Conservation (phyloP, 441 rosid species). For the Cnidoscolus chayamansa region DNA sequence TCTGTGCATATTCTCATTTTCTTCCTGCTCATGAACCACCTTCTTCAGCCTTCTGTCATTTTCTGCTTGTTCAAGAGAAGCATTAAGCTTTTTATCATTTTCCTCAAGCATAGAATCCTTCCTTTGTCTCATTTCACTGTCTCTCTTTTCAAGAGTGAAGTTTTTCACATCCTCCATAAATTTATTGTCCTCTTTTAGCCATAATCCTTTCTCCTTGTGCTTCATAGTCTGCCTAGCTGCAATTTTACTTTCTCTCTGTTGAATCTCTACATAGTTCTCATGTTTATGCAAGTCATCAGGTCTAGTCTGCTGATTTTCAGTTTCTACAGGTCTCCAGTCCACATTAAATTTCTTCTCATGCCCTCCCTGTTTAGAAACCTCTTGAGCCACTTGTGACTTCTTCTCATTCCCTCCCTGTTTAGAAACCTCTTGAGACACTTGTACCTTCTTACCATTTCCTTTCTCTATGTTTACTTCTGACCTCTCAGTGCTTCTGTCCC, state of each 20-base stretch:
- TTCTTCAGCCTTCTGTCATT: slow-evolving; percentile 36
- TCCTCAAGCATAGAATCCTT: slow-evolving; percentile 39
- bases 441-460: slow-evolving; percentile 29
- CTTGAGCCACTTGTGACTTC: slow-evolving; percentile 30
- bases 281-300: slow-evolving; percentile 31
- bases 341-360: slow-evolving; percentile 29
- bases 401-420: slow-evolving; percentile 34
- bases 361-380: slow-evolving; percentile 29
- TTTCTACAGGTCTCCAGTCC: slow-evolving; percentile 25
- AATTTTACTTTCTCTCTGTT: slow-evolving; percentile 28
- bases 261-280: slow-evolving; percentile 35
- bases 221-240: slow-evolving; percentile 33
- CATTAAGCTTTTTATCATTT: slow-evolving; percentile 32
- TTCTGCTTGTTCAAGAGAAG: slow-evolving; percentile 36
- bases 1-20: slow-evolving; percentile 34
- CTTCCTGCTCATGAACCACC: slow-evolving; percentile 31
- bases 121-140: slow-evolving; percentile 30
- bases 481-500: slow-evolving; percentile 25
- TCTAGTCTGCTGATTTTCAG: slow-evolving; percentile 28
- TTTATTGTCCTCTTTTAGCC: slow-evolving; percentile 35
- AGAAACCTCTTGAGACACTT: slow-evolving; percentile 30
- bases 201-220: slow-evolving; percentile 32
- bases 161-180: slow-evolving; percentile 30
- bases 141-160: slow-evolving; percentile 22
- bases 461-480: slow-evolving; percentile 28